Conservation (phyloP, 2,329 filamentous ascomycete species). For the Colletotrichum cordylinicola region DNA sequence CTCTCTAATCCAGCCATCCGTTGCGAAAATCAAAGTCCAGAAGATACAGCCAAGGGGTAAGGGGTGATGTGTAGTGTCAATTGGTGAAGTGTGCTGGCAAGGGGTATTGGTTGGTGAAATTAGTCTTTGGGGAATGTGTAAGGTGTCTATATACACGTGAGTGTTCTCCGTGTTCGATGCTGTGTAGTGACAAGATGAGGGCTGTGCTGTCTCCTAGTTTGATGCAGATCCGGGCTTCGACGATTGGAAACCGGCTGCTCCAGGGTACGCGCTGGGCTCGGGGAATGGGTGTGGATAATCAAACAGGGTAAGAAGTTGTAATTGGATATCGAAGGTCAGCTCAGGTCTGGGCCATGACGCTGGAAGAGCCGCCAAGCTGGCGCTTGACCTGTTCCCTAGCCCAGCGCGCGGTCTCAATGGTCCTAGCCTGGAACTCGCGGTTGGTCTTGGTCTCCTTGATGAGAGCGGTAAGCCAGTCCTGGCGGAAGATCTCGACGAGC, state of each 20-base stretch:
- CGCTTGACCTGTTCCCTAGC: conserved; percentile 97
- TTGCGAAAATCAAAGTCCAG: conserved; percentile 22
- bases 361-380: conserved; percentile 67
- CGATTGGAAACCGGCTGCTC: conserved; percentile 19
- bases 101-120: conserved; percentile 24
- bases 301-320: conserved; percentile 15
- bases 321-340: not conserved
- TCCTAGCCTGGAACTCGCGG: conserved; percentile 83
- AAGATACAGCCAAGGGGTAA: conserved; percentile 24
- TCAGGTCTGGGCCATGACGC: conserved; percentile 58
- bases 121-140: conserved; percentile 21
- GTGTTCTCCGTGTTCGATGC: conserved; percentile 21
- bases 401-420: conserved; percentile 95
- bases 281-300: conserved; percentile 14
- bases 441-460: conserved; percentile 92
- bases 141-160: conserved; percentile 25
- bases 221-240: conserved; percentile 19
- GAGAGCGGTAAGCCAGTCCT: conserved; percentile 88
- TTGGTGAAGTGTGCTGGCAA: conserved; percentile 15
- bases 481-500: conserved; percentile 82
- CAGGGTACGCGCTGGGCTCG: conserved; percentile 13
- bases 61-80: conserved; percentile 16
- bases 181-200: conserved; percentile 22
- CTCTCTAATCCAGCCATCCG: conserved; percentile 24
- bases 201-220: conserved; percentile 21